Base-by-base conservation (phyloP, 2,329 filamentous ascomycete genomes). In the Apiospora rasikravindrae region DNA sequence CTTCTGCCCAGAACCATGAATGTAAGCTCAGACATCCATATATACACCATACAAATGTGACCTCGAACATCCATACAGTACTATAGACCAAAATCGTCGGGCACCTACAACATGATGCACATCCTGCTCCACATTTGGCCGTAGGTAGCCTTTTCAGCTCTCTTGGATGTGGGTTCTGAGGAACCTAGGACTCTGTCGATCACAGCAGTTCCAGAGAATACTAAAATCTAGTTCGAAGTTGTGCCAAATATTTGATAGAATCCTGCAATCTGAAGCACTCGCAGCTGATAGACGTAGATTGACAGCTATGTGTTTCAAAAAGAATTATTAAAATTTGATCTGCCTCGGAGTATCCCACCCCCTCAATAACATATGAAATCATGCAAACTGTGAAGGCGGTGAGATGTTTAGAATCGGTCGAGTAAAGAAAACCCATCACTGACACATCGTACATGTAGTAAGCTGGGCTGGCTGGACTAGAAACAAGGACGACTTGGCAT, bases 121-220 rank as follows among this genome's bases (percentile, higher is more conserved):
- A 61, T 61, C 53, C 53, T 61, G 24, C 53, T 26, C 53, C 53
- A 61, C 53, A 61, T 61, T 33, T 33, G 53, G 53, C 53, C 53
- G 53, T 37, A 37, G 29, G 29, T 61, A 22, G 53, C 40, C 22
- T 37, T 61, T 37, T 61, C 53, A 61, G 53, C 53, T 57, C 26
- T 61, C 53, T 10, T n/a, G 29, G 19, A 22, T 37, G 53, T 61
- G 53, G 53, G 19, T 64, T 64, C 57, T 10, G 4, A 26, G 33
- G 19, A 24, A 64, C 33, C 57, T 40, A 64, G 57, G 57, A 64
- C 33, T 40, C n/a, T n/a, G 57, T 13, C 33, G 57, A 64, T 64
- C 33, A 24, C 57, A 40, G 33, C 33, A 40, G 19, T 40, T 24
- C 57, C 8, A 37, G 14, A 37, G 53, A 61, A 61, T 61, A 33